Conservation (phyloP, 2,329 filamentous ascomycete genomes). For the Arthrinium puccinioides region DNA sequence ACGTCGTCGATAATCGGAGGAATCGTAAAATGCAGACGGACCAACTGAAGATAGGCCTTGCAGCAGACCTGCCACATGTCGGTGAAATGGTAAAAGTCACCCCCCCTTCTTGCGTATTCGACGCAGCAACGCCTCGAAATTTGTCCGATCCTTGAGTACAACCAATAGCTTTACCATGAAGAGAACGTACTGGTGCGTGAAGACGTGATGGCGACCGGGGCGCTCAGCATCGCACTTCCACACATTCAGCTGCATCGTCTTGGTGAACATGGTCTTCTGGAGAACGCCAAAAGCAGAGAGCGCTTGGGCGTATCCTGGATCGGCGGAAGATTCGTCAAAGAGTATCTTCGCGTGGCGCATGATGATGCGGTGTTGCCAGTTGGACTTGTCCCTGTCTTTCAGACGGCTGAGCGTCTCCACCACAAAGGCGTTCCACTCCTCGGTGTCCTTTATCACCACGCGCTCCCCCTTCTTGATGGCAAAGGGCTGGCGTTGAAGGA, state of each 20-base stretch:
- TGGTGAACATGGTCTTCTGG: slow-evolving; percentile 69
- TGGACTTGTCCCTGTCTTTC: slow-evolving; percentile 75
- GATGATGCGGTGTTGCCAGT: slow-evolving; percentile 92
- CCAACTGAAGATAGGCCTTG: slow-evolving; percentile 43
- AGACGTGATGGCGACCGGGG: slow-evolving; percentile 83
- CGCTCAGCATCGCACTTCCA: slow-evolving; percentile 89
- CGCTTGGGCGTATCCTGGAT: slow-evolving; percentile 51
- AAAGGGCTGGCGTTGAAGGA: slow-evolving; percentile 50
- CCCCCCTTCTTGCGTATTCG: slow-evolving; percentile 74
- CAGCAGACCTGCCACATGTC: slow-evolving; percentile 54
- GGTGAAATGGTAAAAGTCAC: slow-evolving; percentile 61
- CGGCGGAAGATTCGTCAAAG: slow-evolving; percentile 38
- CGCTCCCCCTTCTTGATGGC: slow-evolving; percentile 40
- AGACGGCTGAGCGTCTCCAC: slow-evolving; percentile 43
- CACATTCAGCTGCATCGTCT: slow-evolving; percentile 89
- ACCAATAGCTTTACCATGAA: slow-evolving; percentile 73
- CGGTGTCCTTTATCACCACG: slow-evolving; percentile 47
- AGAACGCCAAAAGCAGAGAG: slow-evolving; percentile 76
- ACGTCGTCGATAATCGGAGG: slow-evolving; percentile 41
- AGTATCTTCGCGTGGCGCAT: slow-evolving; percentile 59
- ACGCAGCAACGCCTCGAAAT: slow-evolving; percentile 70
- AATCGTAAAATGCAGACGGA: slow-evolving; percentile 42
- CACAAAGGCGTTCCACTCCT: slow-evolving; percentile 53
- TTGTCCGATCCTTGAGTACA: slow-evolving; percentile 65
- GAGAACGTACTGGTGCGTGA: slow-evolving; percentile 77